A percentile compares a stretch with the other conserved stretches of the same genome.
Conservation (phyloP, 2,329 filamentous ascomycete species). For the Trichoderma sp. region DNA sequence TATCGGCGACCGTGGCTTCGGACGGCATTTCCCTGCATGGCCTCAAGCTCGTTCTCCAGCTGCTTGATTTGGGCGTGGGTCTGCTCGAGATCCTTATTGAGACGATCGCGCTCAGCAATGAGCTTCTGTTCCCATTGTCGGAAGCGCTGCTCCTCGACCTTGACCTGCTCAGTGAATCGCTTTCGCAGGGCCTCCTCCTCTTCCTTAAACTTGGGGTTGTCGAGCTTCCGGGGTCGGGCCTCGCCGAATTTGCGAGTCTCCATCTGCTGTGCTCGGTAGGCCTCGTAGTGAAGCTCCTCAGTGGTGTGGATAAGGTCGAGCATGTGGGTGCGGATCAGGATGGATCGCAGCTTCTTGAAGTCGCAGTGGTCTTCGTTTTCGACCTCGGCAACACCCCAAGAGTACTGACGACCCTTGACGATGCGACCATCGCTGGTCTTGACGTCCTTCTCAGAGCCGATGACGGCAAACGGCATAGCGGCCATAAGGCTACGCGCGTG, state of each 20-base stretch:
- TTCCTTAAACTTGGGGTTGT: constrained; percentile 99
- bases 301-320: constrained; percentile 99
- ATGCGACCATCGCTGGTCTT: constrained; percentile 95
- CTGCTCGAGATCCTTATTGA: constrained; percentile 99
- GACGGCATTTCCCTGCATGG: constrained; percentile 86
- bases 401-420: constrained; percentile 98
- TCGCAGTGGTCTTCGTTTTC: constrained; percentile 99
- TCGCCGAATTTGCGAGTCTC: constrained; percentile 99
- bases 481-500: constrained; percentile 93
- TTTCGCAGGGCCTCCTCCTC: constrained; percentile 98
- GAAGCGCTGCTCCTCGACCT: constrained; percentile 99
- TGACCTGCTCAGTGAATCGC: constrained; percentile 99
- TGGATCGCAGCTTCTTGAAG: constrained; percentile 99
- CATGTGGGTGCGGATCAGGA: constrained; percentile 99
- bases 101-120: constrained; percentile 94
- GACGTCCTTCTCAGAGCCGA: constrained; percentile 98
- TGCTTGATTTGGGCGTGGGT: constrained; percentile 94
- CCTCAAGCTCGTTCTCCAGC: constrained; percentile 88
- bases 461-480: constrained; percentile 98
- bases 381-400: constrained; percentile 98
- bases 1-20: constrained; percentile 94
- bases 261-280: constrained; percentile 99
- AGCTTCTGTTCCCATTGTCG: constrained; percentile 99
- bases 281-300: constrained; percentile 98
- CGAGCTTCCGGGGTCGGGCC: constrained; percentile 92